Base-by-base conservation (phyloP, 306 rosid genomes). In the Astragalus glycyphyllos region DNA sequence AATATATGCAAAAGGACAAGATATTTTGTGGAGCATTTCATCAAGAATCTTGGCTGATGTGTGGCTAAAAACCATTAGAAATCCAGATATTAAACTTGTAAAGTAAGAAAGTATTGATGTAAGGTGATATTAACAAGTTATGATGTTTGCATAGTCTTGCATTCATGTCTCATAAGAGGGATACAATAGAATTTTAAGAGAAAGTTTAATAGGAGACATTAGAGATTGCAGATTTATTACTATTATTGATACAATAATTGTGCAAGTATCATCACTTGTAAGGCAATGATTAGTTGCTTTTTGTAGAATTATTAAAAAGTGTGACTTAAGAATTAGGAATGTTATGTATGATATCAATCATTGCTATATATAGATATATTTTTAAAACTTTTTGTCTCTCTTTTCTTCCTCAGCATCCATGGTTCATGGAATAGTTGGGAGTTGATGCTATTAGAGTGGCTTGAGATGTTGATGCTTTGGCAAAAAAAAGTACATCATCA, bases 41-140 rank as follows among this genome's bases (percentile, higher is more conserved):
- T 89, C 96, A 4, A 75, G 90, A 44, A 86, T 89, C 51, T 67
- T 91, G 89, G 96, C 91, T 9, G 91, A 89, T 46, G 84, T 89
- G 96, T 95, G 99, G 99, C 93, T 91, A 57, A 89, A 81, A 73
- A 77, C 88, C 34, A 81, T 84, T 65, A 85, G 96, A 80, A 95
- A 91, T 68, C 97, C 97, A 47, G 87, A 95, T 62, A 74, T 91
- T 26, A 91, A 86, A 72, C 80, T 91, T 47, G 50, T 61, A 10
- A 69, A 75, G 48, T 79, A 20, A 20, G 2, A 20, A 20, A 20
- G 23, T 20, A 20, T 20, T 20, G 23, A 20, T 20, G 23, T 20
- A 20, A 20, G 23, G 2, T 20, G 2, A 20, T 20, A 20, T 2
- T 20, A 20, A 20, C 13, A 38, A 38, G 44, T 38, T 37, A 10